A percentile compares a stretch with the other conserved stretches of the same genome.
Conservation (phyloP, 345 rosid genomes). For the Passiflora organensis region DNA sequence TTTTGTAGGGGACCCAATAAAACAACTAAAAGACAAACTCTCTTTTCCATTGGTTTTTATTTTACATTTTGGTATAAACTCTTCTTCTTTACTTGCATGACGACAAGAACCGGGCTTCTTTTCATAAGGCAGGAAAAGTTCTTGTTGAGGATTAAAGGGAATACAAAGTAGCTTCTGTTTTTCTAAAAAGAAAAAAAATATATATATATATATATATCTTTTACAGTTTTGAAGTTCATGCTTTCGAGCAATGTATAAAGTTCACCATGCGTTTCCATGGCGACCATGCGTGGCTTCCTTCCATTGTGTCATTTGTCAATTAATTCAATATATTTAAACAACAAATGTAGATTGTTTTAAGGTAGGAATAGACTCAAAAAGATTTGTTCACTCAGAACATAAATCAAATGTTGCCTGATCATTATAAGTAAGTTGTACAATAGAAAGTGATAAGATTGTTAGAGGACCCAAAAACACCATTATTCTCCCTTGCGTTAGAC, state of each 20-base stretch:
- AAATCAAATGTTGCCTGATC: background rate
- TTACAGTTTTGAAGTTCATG: constrained; percentile 3
- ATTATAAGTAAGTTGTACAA: background rate
- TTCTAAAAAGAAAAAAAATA: background rate
- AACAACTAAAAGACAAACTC: constrained; percentile 45
- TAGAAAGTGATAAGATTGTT: too few relatives aligned
- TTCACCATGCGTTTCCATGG: too few relatives aligned
- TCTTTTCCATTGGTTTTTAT: constrained; percentile 10
- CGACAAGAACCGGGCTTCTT: constrained; percentile 25
- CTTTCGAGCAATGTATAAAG: constrained; percentile 21
- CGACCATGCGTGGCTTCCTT: too few relatives aligned
- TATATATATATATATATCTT: too few relatives aligned
- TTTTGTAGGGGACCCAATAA: constrained; percentile 11
- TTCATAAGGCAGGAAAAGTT: constrained; percentile 21
- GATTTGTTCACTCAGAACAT: background rate
- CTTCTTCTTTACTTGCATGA: constrained; percentile 15
- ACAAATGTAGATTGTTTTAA: background rate
- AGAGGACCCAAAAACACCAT: too few relatives aligned
- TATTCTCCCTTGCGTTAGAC: too few relatives aligned
- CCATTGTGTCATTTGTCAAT: too few relatives aligned
- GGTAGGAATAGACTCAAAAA: background rate
- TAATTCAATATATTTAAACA: too few relatives aligned
- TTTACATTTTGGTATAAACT: constrained; percentile 8
- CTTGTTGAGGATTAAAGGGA: constrained; percentile 21
- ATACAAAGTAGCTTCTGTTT: constrained; percentile 7